phyloP scores from a whole-genome alignment of 345 rosid species.

The Theobroma cacao region DNA sequence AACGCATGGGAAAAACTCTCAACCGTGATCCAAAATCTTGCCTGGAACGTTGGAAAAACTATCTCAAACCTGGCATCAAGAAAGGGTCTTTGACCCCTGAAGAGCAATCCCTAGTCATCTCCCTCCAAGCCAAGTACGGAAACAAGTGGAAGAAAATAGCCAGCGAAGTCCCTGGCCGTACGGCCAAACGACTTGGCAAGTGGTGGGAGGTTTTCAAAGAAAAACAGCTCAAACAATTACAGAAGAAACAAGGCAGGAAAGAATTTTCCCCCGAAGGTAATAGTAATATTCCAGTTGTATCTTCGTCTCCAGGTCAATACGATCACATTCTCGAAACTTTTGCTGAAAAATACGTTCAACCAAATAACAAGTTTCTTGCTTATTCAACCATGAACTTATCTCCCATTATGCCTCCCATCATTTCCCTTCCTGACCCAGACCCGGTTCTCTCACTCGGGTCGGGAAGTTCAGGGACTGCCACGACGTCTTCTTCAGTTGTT shows the following conservation, averaged over 20 bases:
- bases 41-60: slow-evolving; percentile 54
- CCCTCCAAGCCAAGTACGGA: slow-evolving; percentile 48
- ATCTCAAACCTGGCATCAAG: slow-evolving; percentile 54
- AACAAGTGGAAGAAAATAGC: slow-evolving; percentile 61
- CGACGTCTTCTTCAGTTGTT: neutral
- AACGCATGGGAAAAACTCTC: slow-evolving; percentile 41
- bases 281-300: neutral
- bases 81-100: slow-evolving; percentile 45
- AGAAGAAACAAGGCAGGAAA: slow-evolving; percentile 27
- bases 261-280: neutral
- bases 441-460: slow-evolving; percentile 30
- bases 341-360: slow-evolving; percentile 49
- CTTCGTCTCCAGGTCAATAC: slow-evolving; percentile 19
- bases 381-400: slow-evolving; percentile 6
- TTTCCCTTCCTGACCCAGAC: slow-evolving; percentile 16
- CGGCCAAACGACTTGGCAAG: slow-evolving; percentile 50
- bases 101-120: slow-evolving; percentile 43
- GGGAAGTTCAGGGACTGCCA: neutral
- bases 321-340: slow-evolving; percentile 46
- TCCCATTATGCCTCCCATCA: slow-evolving; percentile 3
- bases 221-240: slow-evolving; percentile 41
- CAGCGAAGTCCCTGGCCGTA: slow-evolving; percentile 47
- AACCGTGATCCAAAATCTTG: slow-evolving; percentile 52
- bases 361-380: slow-evolving; percentile 12
- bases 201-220: slow-evolving; percentile 61